Percentiles rank a stretch among this genome's conserved stretches.
These are phyloP conservation scores for Trypanosoma lewisi DNA, from an alignment of 208 protist species.

Conservation along the genomic window DNA sequence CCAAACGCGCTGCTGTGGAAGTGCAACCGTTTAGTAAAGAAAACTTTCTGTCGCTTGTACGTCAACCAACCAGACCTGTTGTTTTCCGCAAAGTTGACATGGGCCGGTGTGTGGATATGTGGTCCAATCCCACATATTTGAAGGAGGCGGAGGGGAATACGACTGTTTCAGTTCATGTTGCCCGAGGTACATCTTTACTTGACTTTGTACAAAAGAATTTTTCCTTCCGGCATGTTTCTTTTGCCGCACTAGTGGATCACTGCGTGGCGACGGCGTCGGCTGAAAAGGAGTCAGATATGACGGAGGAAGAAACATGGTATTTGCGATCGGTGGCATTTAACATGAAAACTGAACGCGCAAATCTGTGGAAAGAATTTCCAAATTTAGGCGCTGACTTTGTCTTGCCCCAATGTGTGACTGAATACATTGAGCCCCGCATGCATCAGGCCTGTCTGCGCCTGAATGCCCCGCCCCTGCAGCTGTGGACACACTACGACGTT, in stretches of 20 bases:
- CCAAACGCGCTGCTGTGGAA: constrained; percentile 37
- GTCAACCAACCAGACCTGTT: constrained; percentile 37
- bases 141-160: constrained; percentile 41
- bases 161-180: constrained; percentile 80
- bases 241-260: constrained; percentile 73
- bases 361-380: constrained; percentile 85
- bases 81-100: constrained; percentile 67
- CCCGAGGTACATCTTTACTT: constrained; percentile 44
- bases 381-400: constrained; percentile 68
- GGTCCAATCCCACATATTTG: constrained; percentile 58
- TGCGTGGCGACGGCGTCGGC: constrained; percentile 33
- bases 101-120: constrained; percentile 54
- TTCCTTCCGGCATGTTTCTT: constrained; percentile 68
- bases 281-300: constrained; percentile 1
- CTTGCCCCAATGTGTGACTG: constrained; percentile 43
- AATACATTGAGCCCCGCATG: constrained; percentile 56
- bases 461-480: constrained; percentile 79
- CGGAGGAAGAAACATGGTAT: constrained; percentile 72
- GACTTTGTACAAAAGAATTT: constrained; percentile 93
- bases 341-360: constrained; percentile 82
- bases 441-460: constrained; percentile 89
- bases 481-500: constrained; percentile 95
- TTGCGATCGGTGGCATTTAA: constrained; percentile 78
- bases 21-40: constrained; percentile 36
- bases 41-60: constrained; percentile 35